Percentiles rank a stretch among this genome's conserved stretches.
These are phyloP conservation scores for Vitis hybrid DNA, from an alignment of 177 flowering plant species.

Conservation along the genomic window DNA sequence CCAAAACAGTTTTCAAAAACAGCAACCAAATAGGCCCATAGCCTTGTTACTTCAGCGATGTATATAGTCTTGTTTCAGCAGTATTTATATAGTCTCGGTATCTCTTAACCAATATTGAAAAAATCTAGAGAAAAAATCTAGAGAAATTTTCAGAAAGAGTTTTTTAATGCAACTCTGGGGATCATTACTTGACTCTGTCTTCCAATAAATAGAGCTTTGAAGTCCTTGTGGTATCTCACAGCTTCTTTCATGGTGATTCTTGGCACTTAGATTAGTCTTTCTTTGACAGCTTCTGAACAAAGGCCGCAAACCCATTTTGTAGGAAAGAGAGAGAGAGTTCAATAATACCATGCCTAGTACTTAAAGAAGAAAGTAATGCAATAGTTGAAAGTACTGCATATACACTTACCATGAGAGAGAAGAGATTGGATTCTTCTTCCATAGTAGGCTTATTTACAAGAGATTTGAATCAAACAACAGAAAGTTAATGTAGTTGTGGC, in stretches of 20 bases:
- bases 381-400: background rate
- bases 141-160: no score
- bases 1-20: no score
- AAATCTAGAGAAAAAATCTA: no score
- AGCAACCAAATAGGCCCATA: no score
- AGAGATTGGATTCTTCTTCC: background rate
- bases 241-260: conserved; percentile 35
- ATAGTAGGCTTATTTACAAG: background rate
- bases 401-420: background rate
- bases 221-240: conserved; percentile 37
- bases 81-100: no score
- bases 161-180: no score
- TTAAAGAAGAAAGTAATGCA: background rate
- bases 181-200: no score
- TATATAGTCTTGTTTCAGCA: no score
- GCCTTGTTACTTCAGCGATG: no score
- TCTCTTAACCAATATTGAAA: no score
- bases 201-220: background rate
- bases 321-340: background rate
- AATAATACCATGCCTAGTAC: background rate
- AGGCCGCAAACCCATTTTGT: conserved; percentile 44
- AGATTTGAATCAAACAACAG: background rate
- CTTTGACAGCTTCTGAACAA: conserved; percentile 68
- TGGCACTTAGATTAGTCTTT: conserved; percentile 19
- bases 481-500: background rate